phyloP scores from a whole-genome alignment of 2,329 filamentous ascomycete species.

The Fusarium sp. region DNA sequence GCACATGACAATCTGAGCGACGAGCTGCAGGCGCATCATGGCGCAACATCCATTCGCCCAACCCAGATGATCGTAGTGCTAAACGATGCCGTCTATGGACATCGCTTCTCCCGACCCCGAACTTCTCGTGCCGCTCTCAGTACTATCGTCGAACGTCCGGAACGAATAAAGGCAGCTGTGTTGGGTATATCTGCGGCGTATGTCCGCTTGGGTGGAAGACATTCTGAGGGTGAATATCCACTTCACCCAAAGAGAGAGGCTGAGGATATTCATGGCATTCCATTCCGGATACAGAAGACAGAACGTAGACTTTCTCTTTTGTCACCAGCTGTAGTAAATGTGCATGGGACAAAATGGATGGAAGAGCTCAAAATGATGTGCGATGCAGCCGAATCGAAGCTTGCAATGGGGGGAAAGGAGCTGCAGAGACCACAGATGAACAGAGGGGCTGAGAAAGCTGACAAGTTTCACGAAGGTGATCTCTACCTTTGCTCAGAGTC shows the following conservation, averaged over 20 bases:
- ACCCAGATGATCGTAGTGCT: constrained; percentile 82
- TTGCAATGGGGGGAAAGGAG: constrained; percentile 82
- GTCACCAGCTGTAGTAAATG: constrained; percentile 83
- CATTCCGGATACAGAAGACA: constrained; percentile 88
- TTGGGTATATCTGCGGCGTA: constrained; percentile 88
- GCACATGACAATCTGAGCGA: constrained; percentile 75
- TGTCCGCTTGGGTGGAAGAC: constrained; percentile 84
- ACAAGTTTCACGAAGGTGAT: constrained; percentile 85
- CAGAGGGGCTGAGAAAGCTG: constrained; percentile 57
- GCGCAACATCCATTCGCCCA: constrained; percentile 50
- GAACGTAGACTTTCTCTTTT: constrained; percentile 74
- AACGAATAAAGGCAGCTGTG: constrained; percentile 85
- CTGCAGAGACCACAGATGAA: constrained; percentile 74
- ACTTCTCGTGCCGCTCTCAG: constrained; percentile 76
- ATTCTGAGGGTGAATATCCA: constrained; percentile 75
- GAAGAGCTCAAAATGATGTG: constrained; percentile 89
- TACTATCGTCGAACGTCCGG: constrained; percentile 92
- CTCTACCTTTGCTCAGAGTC: constrained; percentile 91
- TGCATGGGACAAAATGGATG: constrained; percentile 95
- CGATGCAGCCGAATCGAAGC: constrained; percentile 77
- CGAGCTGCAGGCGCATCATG: constrained; percentile 73
- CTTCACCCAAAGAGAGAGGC: constrained; percentile 71
- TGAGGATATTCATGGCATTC: constrained; percentile 66
- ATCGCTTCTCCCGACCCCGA: constrained; percentile 86
- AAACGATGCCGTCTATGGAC: constrained; percentile 94